A percentile compares a stretch with the other conserved stretches of the same genome.
Conservation (phyloP, 108 stramenopile species). For the Pseudonitzschia delicatissima region DNA sequence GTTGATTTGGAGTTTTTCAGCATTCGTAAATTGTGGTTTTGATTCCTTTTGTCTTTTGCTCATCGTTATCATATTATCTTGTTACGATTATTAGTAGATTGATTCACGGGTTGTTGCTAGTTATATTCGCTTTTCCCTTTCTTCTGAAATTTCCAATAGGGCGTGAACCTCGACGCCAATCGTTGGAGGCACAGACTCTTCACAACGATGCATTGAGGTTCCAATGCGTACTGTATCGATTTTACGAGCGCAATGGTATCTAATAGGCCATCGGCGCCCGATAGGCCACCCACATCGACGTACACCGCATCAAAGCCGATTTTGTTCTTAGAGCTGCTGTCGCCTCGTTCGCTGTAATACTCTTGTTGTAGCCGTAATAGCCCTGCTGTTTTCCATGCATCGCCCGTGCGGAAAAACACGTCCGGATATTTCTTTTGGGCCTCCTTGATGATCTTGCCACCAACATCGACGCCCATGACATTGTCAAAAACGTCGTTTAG, state of each 20-base stretch:
- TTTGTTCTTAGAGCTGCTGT: background rate
- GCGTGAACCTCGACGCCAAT: constrained; percentile 26
- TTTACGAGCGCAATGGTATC: constrained; percentile 34
- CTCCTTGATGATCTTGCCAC: constrained; percentile 34
- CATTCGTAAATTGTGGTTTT: background rate
- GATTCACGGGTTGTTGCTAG: background rate
- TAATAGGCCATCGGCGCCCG: constrained; percentile 42
- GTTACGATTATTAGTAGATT: background rate
- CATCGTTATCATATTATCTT: background rate
- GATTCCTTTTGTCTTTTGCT: background rate
- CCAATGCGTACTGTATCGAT: constrained; percentile 34
- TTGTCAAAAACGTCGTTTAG: constrained; percentile 29
- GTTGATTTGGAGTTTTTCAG: background rate
- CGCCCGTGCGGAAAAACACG: constrained; percentile 40
- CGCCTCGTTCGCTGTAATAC: constrained; percentile 1
- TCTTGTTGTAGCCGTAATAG: constrained; percentile 36
- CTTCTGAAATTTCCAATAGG: constrained; percentile 32
- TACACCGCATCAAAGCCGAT: constrained; percentile 44
- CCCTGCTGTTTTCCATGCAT: constrained; percentile 46
- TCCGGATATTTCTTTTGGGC: constrained; percentile 35
- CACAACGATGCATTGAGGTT: constrained; percentile 46
- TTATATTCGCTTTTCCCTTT: background rate
- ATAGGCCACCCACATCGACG: constrained; percentile 55
- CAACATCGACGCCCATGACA: constrained; percentile 51
- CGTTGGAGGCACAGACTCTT: constrained; percentile 44